These are phyloP conservation scores for Aureobasidium sp. DNA, from an alignment of 2,329 filamentous ascomycete species.

Conservation along the genomic window DNA sequence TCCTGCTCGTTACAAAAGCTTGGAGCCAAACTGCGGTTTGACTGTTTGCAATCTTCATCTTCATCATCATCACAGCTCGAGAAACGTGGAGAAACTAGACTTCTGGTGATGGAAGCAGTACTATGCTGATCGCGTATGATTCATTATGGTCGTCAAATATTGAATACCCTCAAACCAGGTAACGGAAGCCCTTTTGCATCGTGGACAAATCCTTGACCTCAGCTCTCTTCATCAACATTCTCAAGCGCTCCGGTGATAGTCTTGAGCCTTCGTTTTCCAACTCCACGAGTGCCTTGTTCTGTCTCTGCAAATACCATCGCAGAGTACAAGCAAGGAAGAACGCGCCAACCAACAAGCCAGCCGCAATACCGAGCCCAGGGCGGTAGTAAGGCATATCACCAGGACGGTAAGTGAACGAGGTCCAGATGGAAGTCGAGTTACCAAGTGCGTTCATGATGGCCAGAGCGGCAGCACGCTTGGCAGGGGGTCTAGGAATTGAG, in stretches of 20 bases:
- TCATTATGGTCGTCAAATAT: neutral
- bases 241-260: constrained; percentile 40
- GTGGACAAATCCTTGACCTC: constrained; percentile 44
- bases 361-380: constrained; percentile 27
- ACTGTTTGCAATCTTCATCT: neutral
- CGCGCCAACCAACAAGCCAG: constrained; percentile 22
- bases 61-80: neutral
- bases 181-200: constrained; percentile 48
- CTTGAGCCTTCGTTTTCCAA: constrained; percentile 40
- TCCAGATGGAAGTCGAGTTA: constrained; percentile 59
- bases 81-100: neutral
- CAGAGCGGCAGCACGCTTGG: constrained; percentile 63
- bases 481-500: constrained; percentile 63
- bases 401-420: constrained; percentile 31
- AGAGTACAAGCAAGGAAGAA: constrained; percentile 22
- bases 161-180: constrained; percentile 30
- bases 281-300: constrained; percentile 44
- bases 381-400: constrained; percentile 22
- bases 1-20: neutral
- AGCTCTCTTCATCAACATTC: constrained; percentile 41
- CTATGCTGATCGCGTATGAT: neutral
- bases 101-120: neutral
- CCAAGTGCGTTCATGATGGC: constrained; percentile 68
- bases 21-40: no score
- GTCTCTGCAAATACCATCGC: constrained; percentile 24